Evolutionary conservation across 108 stramenopile species (phyloP).

Genomic region (Nannochloropsis gaditana): DNA sequence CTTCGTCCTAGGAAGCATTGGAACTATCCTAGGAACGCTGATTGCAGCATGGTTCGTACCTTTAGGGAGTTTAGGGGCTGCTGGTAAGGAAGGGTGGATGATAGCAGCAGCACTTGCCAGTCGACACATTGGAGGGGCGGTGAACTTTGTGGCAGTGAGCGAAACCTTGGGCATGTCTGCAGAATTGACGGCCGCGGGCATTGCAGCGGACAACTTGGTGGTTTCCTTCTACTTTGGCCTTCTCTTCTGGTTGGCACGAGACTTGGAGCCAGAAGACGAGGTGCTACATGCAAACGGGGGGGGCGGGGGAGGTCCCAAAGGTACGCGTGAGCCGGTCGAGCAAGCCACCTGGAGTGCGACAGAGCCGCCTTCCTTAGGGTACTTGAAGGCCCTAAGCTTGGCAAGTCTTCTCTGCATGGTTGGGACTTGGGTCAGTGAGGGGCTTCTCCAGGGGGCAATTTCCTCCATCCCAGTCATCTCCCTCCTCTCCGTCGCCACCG

Average conservation of each 20-base stretch:
- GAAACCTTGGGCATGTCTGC: constrained; percentile 67
- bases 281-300: not conserved
- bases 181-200: constrained; percentile 60
- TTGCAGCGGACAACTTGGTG: constrained; percentile 81
- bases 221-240: constrained; percentile 77
- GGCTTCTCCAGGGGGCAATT: not conserved
- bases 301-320: not conserved
- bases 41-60: constrained; percentile 66
- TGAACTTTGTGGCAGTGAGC: constrained; percentile 71
- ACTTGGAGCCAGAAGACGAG: not conserved
- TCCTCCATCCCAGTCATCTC: constrained; percentile 65
- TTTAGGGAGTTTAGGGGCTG: constrained; percentile 58
- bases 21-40: constrained; percentile 71
- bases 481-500: constrained; percentile 64
- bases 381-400: not conserved
- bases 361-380: not conserved
- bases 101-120: constrained; percentile 76
- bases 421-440: constrained; percentile 53
- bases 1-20: constrained; percentile 69
- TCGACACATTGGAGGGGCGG: constrained; percentile 88
- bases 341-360: not conserved
- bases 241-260: constrained; percentile 53
- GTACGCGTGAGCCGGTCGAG: not conserved
- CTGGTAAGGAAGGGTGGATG: constrained; percentile 55
- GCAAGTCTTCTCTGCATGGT: constrained; percentile 18